Base-by-base conservation (phyloP, 176 grass and related monocot genomes). In the Zoysia japonica region DNA sequence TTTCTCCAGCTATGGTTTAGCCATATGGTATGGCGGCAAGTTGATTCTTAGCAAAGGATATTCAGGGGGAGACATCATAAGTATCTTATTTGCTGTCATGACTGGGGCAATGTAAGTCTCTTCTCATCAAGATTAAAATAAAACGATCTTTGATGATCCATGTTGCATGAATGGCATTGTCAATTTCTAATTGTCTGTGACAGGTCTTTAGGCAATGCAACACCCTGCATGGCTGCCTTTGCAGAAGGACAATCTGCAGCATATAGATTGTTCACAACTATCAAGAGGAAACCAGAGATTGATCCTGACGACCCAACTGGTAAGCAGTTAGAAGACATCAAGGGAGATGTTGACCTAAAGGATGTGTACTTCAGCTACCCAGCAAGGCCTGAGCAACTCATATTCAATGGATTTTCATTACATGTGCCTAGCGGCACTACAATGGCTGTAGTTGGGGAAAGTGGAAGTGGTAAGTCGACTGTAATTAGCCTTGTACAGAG, bases 361-460 rank as follows among this genome's bases (percentile, higher is more conserved):
- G 72, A 88, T 49, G 90, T 97, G 1, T 88, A 52, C 66, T 97
- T 97, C 69, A 90, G 83, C 62, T 97, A 93, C 76, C 93, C 93
- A 59, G 71, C 93, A 50, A 90, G 93, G 81, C 90, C 90, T 81
- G 88, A 88, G 50, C 85, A 97, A 10, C 70, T 73, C 71, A 89
- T 90, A 85, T 71, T 93, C 4, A 19, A 83, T 83, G 88, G 82
- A 71, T 87, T 59, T n/a, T 90, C 3, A 83, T 60, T 93, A 52
- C 43, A 88, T 51, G 82, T 93, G 37, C 42, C 88, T 48, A 83
- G 47, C 47, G 88, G 90, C 59, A 93, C 64, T 28, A 93, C 88
- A 84, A 88, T 97, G 86, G 90, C 93, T 80, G 83, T 97, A 65
- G 90, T 93, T 73, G 93, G 90, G 77, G 83, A 97, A 74, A 97